These are phyloP conservation scores for Acidomyces sp. DNA, from an alignment of 495 filamentous ascomycete species.

Conservation along the genomic window DNA sequence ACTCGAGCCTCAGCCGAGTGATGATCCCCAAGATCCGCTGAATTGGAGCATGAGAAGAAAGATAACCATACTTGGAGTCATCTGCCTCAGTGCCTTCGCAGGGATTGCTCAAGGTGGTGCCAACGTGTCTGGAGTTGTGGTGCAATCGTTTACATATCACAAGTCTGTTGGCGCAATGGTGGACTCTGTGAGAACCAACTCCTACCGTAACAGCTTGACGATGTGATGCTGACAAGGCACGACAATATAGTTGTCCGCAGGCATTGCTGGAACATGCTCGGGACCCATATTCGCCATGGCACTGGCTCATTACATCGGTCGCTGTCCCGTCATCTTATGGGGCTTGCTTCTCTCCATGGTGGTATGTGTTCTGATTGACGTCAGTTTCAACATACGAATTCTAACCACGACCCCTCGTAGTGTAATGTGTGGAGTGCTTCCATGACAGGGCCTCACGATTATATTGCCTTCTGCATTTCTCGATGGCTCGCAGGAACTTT, in stretches of 20 bases:
- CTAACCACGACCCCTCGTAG: no score
- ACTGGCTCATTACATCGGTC: background rate
- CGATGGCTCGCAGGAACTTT: constrained; percentile 24
- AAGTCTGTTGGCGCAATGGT: background rate
- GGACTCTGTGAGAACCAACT: background rate
- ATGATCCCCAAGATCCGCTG: constrained; percentile 3
- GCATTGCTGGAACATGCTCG: background rate
- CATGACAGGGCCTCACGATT: constrained; percentile 34
- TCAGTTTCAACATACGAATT: no score
- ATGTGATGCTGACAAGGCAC: no score
- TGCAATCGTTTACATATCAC: background rate
- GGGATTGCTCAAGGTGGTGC: background rate
- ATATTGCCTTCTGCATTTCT: constrained; percentile 34
- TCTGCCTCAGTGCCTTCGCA: background rate
- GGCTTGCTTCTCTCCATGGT: background rate
- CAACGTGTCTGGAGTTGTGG: background rate
- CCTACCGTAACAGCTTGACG: no score
- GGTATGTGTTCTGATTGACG: no score
- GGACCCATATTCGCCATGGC: background rate
- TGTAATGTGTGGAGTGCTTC: constrained; percentile 33
- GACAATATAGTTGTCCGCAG: no score
- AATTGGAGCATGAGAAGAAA: background rate
- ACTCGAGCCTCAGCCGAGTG: constrained; percentile 1
- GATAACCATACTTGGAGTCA: background rate
- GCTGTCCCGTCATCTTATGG: background rate